Evolutionary conservation across 768 basidiomycete species (phyloP).

Genomic region (Cyclocybe cylindracea): DNA sequence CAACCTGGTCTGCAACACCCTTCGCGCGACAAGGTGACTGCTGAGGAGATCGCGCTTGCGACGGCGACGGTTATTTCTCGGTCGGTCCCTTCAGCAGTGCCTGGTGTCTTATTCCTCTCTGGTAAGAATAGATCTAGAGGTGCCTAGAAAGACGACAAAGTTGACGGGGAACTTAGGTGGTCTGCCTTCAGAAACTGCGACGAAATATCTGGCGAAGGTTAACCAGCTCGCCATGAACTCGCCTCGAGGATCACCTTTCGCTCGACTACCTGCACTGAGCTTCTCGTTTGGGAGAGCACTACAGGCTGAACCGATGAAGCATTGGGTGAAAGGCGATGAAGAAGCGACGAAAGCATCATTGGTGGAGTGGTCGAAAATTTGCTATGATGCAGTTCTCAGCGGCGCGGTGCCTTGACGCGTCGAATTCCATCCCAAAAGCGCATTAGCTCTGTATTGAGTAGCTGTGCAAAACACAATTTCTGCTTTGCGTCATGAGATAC

Average conservation of each 20-base stretch:
- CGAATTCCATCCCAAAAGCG: neutral
- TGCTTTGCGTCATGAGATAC: slow-evolving; percentile 4
- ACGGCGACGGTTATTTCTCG: slow-evolving; percentile 46
- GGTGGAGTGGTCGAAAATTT: slow-evolving; percentile 42
- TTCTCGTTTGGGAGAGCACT: slow-evolving; percentile 54
- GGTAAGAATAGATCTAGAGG: slow-evolving; percentile 33
- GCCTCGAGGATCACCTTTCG: slow-evolving; percentile 32
- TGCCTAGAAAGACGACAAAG: neutral
- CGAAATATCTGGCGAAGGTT: slow-evolving; percentile 40
- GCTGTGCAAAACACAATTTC: slow-evolving; percentile 1
- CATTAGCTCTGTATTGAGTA: slow-evolving; percentile 2
- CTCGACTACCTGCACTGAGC: slow-evolving; percentile 42
- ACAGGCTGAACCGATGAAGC: slow-evolving; percentile 49
- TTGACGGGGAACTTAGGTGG: slow-evolving; percentile 33
- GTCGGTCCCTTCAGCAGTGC: slow-evolving; percentile 44
- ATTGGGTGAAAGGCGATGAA: slow-evolving; percentile 49
- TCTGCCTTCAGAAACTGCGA: slow-evolving; percentile 39
- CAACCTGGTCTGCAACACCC: slow-evolving; percentile 47
- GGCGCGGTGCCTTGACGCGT: no score
- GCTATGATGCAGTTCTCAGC: slow-evolving; percentile 36
- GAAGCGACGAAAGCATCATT: slow-evolving; percentile 38
- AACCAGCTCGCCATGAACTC: slow-evolving; percentile 39
- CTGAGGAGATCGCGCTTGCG: slow-evolving; percentile 45
- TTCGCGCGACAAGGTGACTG: slow-evolving; percentile 33
- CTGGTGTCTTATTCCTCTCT: slow-evolving; percentile 52